phyloP scores from a whole-genome alignment of 1,139 yeast species.

The Suhomyces bolitotheri region DNA sequence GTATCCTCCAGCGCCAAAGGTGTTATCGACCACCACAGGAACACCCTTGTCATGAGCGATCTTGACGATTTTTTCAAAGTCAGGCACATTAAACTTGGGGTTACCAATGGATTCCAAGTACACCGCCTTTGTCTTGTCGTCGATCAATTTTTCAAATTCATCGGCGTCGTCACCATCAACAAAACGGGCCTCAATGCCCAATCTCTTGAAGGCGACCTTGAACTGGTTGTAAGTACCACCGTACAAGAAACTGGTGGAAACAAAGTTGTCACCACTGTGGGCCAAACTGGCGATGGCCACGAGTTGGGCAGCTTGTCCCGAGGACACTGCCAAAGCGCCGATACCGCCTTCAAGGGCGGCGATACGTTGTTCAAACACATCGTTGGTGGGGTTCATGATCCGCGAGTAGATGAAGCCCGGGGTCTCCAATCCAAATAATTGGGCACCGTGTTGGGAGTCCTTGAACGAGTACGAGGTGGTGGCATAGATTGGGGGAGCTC shows the following conservation, averaged over 20 bases:
- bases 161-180: constrained; percentile 75
- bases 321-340: constrained; percentile 85
- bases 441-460: constrained; percentile 89
- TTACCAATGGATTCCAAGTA: constrained; percentile 92
- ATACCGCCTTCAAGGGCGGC: constrained; percentile 93
- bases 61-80: constrained; percentile 72
- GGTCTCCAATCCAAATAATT: constrained; percentile 78
- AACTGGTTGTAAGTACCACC: constrained; percentile 98
- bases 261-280: constrained; percentile 83
- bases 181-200: constrained; percentile 82
- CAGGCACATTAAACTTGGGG: constrained; percentile 92
- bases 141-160: constrained; percentile 71
- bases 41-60: constrained; percentile 87
- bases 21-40: constrained; percentile 93
- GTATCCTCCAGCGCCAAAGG: constrained; percentile 96
- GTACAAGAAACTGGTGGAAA: constrained; percentile 84
- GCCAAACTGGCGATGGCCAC: constrained; percentile 83
- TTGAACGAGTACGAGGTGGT: constrained; percentile 85
- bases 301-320: constrained; percentile 96
- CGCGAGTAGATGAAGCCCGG: constrained; percentile 88
- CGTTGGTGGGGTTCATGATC: constrained; percentile 89
- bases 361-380: constrained; percentile 85
- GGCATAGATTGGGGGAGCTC: constrained; percentile 92
- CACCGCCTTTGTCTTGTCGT: constrained; percentile 83
- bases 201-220: constrained; percentile 84